Base-by-base conservation (phyloP, 225 moss, liverwort and hornwort genomes). In the Bryum argenteum region DNA sequence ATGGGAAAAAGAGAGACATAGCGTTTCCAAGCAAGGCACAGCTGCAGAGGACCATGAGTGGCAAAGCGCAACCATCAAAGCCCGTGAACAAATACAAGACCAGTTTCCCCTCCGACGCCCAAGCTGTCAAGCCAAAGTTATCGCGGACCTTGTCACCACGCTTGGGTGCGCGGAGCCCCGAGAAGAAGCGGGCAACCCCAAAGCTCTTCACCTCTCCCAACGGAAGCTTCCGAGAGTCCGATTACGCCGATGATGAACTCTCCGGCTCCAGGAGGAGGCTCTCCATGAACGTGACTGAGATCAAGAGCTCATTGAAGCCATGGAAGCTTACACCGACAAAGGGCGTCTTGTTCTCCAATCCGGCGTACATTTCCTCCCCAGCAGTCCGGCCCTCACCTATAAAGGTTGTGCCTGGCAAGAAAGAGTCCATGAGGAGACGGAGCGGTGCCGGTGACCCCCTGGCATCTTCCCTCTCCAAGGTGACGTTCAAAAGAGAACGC, bases 291-390 rank as follows among this genome's bases (percentile, higher is more conserved):
- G 87, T 84, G 48, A 84, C 84, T 37, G 87, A 87, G 74, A 76
- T 87, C 61, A 87, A 72, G 60, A 55, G 78, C 60, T 71, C 76
- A 16, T 14, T 45, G 28, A 84, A 81, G 58, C 87, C 83, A 19
- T 87, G 87, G 87, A 87, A 79, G 61, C 81, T 81, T 8, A 84
- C 87, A 2, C 83, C 83, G 15, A 77, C 77, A 2, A 87, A 75
- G 71, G 81, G 83, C n/a, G 84, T 87, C 20, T 65, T 87, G 15
- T 87, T 87, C 71, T 76, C 84, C 15, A 87, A 87, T 50, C 87
- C 87, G 3, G 79, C 77, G 65, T 87, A 76, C 65, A 56, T 77
- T 10, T 43, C 76, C 9, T 74, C 74, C 67, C 74, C 81, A 16
- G 0, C 53, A 9, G 62, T 59, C 19, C 60, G 12, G 8, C 40